phyloP scores from a whole-genome alignment of 2,329 filamentous ascomycete genomes.

The Trichoderma sp. region DNA sequence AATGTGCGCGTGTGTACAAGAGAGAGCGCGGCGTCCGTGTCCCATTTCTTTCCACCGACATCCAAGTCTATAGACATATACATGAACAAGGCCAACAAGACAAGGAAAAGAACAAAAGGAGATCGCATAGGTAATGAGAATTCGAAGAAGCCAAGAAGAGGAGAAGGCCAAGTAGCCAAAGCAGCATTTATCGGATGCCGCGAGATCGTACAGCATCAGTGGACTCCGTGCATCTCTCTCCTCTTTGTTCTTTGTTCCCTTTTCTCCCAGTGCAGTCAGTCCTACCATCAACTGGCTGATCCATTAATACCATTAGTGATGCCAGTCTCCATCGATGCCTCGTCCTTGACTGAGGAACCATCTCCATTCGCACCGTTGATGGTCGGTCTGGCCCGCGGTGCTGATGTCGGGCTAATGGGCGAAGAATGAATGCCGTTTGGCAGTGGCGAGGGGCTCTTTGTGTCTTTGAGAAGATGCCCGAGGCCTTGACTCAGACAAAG shows the following conservation, averaged over 20 bases:
- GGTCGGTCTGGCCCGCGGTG: conserved; percentile 33
- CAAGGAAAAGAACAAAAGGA: conserved; percentile 3
- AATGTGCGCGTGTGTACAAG: conserved; percentile 24
- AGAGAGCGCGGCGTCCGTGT: conserved; percentile 5
- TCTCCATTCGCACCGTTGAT: conserved; percentile 40
- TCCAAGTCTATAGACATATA: conserved; percentile 26
- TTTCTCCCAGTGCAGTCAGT: conserved; percentile 1
- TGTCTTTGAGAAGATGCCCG: conserved; percentile 54
- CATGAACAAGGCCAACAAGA: conserved; percentile 11
- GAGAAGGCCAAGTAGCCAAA: neutral
- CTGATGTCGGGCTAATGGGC: conserved; percentile 45
- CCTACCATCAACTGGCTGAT: conserved; percentile 24
- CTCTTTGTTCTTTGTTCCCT: neutral
- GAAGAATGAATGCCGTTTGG: conserved; percentile 54
- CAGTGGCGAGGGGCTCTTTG: conserved; percentile 46
- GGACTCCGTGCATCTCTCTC: conserved; percentile 7
- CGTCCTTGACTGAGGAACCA: conserved; percentile 31
- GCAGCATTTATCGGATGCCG: conserved; percentile 4
- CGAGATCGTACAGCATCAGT: conserved; percentile 22
- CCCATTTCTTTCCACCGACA: conserved; percentile 3
- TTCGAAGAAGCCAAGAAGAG: neutral
- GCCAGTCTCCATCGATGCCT: conserved; percentile 32
- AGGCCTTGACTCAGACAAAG: conserved; percentile 62
- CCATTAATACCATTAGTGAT: conserved; percentile 40
- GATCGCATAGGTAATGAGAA: neutral